Evolutionary conservation across 345 rosid genomes (phyloP).

Genomic region (Citrus sp.): DNA sequence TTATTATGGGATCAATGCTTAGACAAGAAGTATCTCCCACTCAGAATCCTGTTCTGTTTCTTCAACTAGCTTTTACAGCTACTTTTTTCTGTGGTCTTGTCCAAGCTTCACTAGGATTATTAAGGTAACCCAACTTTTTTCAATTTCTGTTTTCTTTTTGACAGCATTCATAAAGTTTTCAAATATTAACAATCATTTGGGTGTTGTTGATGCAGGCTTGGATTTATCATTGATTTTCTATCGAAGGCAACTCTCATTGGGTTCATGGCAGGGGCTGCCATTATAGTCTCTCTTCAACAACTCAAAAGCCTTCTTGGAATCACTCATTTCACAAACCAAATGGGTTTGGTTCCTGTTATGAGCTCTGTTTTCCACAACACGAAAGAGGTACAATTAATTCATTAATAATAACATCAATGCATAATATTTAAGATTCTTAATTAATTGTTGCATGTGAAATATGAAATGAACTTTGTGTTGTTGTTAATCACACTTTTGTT

Average conservation of each 20-base stretch:
- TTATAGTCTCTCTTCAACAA: slow-evolving; percentile 92
- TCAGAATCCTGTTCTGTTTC: slow-evolving; percentile 57
- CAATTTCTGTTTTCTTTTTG: background rate
- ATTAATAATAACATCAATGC: no score
- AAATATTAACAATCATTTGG: background rate
- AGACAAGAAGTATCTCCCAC: slow-evolving; percentile 77
- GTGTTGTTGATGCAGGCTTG: slow-evolving; percentile 47
- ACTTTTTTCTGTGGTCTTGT: slow-evolving; percentile 94
- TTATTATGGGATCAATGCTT: slow-evolving; percentile 92
- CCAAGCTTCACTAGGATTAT: slow-evolving; percentile 87
- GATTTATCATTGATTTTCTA: slow-evolving; percentile 85
- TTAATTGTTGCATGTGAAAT: background rate
- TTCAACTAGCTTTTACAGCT: slow-evolving; percentile 82
- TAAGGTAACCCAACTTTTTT: slow-evolving; percentile 43
- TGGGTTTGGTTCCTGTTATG: slow-evolving; percentile 81
- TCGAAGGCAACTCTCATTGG: slow-evolving; percentile 88
- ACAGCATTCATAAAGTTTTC: background rate
- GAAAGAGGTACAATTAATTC: slow-evolving; percentile 49
- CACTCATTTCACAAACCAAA: slow-evolving; percentile 77
- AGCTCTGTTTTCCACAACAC: slow-evolving; percentile 71
- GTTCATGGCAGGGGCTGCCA: slow-evolving; percentile 98
- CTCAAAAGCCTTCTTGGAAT: slow-evolving; percentile 90
- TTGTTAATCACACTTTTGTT: background rate
- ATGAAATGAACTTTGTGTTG: background rate
- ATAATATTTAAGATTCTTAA: background rate